phyloP scores from a whole-genome alignment of 2,329 filamentous ascomycete genomes.

The Aspergillus aculeatus region DNA sequence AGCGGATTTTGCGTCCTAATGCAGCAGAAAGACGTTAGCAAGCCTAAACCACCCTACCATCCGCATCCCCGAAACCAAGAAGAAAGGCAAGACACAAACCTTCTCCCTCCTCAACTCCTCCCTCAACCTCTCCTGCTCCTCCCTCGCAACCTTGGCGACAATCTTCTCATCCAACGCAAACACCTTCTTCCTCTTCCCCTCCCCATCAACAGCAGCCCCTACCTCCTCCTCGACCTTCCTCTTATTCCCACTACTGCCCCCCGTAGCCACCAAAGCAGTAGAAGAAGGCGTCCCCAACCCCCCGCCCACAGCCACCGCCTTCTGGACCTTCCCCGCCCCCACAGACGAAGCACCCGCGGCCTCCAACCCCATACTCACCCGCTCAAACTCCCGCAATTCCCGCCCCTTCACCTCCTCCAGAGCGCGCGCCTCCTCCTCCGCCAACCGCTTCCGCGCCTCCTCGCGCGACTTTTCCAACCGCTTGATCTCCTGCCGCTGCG shows the following conservation, averaged over 20 bases:
- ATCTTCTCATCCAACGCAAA: constrained; percentile 78
- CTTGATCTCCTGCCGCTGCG: constrained; percentile 89
- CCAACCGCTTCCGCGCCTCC: constrained; percentile 59
- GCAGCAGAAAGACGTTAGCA: background rate
- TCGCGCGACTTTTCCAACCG: constrained; percentile 68
- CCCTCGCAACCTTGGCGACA: constrained; percentile 65
- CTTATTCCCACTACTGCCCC: constrained; percentile 44
- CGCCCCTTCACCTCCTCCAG: constrained; percentile 69
- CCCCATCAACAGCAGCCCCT: background rate
- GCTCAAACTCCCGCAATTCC: constrained; percentile 79
- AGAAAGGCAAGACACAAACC: constrained; percentile 40
- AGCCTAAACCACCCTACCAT: background rate
- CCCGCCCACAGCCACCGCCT: too few species aligned
- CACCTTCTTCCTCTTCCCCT: constrained; percentile 67
- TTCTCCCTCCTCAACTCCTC: constrained; percentile 72
- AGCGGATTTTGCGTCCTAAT: constrained; percentile 59
- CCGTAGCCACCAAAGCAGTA: constrained; percentile 23
- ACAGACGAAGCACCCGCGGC: constrained; percentile 5
- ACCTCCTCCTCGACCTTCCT: constrained; percentile 33
- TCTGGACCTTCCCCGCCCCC: too few species aligned
- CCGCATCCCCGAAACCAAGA: background rate
- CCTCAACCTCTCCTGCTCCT: constrained; percentile 69
- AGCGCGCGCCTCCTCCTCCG: constrained; percentile 58
- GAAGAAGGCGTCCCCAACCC: too few species aligned
- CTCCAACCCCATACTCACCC: constrained; percentile 69